Evolutionary conservation across 1,139 yeast species (phyloP).

Genomic region (Saccharomyces pastorianus): DNA sequence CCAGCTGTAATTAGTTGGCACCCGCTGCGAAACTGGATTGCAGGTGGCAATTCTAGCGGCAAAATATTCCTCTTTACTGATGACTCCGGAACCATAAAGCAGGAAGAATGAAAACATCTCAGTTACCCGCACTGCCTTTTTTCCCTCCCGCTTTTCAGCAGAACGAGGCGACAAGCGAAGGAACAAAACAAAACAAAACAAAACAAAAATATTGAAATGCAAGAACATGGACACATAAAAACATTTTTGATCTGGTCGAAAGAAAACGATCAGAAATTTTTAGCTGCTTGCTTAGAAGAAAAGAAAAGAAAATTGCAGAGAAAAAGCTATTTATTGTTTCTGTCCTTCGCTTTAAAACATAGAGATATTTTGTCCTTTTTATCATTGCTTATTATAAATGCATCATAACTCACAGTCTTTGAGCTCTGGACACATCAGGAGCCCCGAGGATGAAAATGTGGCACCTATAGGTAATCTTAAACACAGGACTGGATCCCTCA

Average conservation of each 20-base stretch:
- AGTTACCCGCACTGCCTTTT: neutral
- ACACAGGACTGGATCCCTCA: neutral
- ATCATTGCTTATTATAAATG: conserved; percentile 2
- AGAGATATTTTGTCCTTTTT: neutral
- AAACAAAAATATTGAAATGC: neutral
- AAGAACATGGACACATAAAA: neutral
- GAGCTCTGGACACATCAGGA: neutral
- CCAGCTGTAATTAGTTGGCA: conserved; percentile 85
- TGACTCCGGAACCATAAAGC: conserved; percentile 3
- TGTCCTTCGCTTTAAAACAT: neutral
- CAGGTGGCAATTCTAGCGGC: conserved; percentile 94
- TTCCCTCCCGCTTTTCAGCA: neutral
- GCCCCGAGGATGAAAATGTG: conserved; percentile 8
- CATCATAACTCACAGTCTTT: conserved; percentile 4
- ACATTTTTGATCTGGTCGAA: neutral
- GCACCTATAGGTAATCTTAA: conserved; percentile 1
- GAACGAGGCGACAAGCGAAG: neutral
- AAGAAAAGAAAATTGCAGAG: neutral
- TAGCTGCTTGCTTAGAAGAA: neutral
- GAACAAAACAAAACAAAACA: neutral
- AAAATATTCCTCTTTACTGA: conserved; percentile 54
- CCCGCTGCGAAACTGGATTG: conserved; percentile 80
- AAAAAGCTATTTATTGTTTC: neutral
- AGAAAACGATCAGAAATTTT: neutral
- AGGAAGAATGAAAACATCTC: neutral